Evolutionary conservation across 306 rosid genomes (phyloP).

Genomic region (Canavalia gladiata): DNA sequence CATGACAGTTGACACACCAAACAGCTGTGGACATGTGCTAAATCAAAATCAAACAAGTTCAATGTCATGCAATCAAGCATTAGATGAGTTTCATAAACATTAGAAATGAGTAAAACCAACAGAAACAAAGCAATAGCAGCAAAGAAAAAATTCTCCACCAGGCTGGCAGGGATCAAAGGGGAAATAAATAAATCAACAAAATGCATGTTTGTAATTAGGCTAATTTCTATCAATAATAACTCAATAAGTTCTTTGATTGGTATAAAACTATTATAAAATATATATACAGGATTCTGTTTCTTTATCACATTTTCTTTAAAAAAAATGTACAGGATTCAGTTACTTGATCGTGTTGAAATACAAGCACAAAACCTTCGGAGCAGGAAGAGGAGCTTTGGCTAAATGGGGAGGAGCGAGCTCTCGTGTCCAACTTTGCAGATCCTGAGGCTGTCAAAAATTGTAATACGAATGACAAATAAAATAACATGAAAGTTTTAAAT

Average conservation of each 20-base stretch:
- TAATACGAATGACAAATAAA: slow-evolving; percentile 4
- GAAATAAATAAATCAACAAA: neutral
- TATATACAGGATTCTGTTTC: slow-evolving; percentile 4
- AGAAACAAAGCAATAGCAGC: neutral
- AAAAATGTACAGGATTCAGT: neutral
- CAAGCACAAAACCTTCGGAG: slow-evolving; percentile 79
- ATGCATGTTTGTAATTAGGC: slow-evolving; percentile 1
- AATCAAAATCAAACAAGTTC: slow-evolving; percentile 1
- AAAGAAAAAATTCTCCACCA: neutral
- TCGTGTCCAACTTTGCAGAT: slow-evolving; percentile 82
- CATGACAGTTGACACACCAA: neutral
- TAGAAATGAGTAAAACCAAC: slow-evolving; percentile 8
- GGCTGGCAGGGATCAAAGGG: neutral
- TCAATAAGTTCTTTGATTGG: neutral
- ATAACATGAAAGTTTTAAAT: slow-evolving; percentile 2
- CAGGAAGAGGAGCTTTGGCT: slow-evolving; percentile 71
- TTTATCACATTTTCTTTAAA: neutral
- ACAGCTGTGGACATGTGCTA: neutral
- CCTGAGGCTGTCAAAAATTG: slow-evolving; percentile 65
- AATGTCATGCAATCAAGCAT: neutral
- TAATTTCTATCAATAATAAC: neutral
- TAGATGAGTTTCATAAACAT: slow-evolving; percentile 7
- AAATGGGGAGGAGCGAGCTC: slow-evolving; percentile 89
- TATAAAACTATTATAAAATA: neutral
- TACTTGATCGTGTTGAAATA: slow-evolving; percentile 19